A percentile compares a stretch with the other conserved stretches of the same genome.
Conservation (phyloP, 306 rosid species). For the Arachis hypogaea region DNA sequence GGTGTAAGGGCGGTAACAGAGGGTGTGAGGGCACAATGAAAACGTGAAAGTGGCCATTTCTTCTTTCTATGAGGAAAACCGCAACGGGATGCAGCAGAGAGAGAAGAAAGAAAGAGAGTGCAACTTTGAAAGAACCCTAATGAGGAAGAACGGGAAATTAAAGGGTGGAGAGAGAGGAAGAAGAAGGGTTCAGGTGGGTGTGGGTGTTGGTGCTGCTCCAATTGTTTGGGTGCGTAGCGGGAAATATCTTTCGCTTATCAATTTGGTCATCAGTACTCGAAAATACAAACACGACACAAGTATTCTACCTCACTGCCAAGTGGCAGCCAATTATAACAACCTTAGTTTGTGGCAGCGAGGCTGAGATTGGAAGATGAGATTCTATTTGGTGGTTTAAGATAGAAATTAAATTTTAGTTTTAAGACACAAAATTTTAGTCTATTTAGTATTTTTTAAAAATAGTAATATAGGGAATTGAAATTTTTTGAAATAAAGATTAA, state of each 20-base stretch:
- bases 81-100: neutral
- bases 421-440: too few relatives aligned
- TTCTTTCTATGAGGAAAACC: neutral
- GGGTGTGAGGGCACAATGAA: slow-evolving; percentile 58
- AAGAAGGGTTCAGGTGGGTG: slow-evolving; percentile 5
- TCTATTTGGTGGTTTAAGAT: too few relatives aligned
- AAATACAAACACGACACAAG: too few relatives aligned
- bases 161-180: neutral
- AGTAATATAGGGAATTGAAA: too few relatives aligned
- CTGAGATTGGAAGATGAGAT: too few relatives aligned
- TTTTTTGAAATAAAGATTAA: too few relatives aligned
- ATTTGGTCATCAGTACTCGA: neutral
- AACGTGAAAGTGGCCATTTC: slow-evolving; percentile 61
- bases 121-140: slow-evolving; percentile 20
- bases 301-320: too few relatives aligned
- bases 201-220: neutral
- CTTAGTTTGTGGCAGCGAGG: too few relatives aligned
- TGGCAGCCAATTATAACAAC: too few relatives aligned
- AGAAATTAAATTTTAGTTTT: too few relatives aligned
- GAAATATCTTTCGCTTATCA: slow-evolving; percentile 62
- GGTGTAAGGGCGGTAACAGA: slow-evolving; percentile 43
- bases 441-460: too few relatives aligned
- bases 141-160: neutral
- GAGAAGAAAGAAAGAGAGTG: neutral
- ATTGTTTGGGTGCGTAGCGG: slow-evolving; percentile 52